Evolutionary conservation across 2,329 filamentous ascomycete genomes (phyloP), one percentile per base, ranked within the genome.

Genomic region (Phyllachora maydis): DNA sequence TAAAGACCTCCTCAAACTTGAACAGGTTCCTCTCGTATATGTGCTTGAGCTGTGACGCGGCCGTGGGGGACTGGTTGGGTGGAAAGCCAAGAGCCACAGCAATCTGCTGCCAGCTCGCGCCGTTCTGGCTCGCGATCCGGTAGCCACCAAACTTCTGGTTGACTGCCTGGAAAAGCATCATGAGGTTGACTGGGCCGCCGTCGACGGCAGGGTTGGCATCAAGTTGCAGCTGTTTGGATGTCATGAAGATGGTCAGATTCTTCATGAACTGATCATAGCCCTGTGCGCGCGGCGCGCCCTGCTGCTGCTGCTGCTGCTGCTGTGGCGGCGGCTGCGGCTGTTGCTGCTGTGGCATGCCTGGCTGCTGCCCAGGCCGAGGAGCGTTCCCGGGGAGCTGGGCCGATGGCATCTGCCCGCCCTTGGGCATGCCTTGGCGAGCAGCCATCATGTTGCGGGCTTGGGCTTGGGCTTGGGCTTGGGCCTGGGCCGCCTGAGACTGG

Each of bases 221-320:
- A 23, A 95, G 57, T 0, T 69, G 72, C 11, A 79, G 54, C 16
- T 71, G 67, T 28, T 75, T 70, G 22, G 67, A 59, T 29, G 63
- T 63, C 72, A 90, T 90, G 32, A 90, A 77, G n/a, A 60, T 52
- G 11, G 66, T 62, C 6, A 95, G 54, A 18, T 71, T 75, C 38
- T 79, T 76, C 46, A 91, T 57, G 32, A 83, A 82, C 16, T n/a
- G n/a, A n/a, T n/a, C n/a, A n/a, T n/a, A n/a, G n/a, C n/a, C n/a
- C n/a, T n/a, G n/a, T n/a, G n/a, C n/a, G n/a, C n/a, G 41, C 21
- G 25, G 34, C 23, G 26, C 25, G 11, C 8, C 29, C 17, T 24
- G 34, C 14, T 33, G 30, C 11, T 18, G 35, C 32, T n/a, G n/a
- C n/a, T n/a, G n/a, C n/a, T n/a, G 25, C 28, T 17, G 31, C 30